A percentile compares a stretch with the other conserved stretches of the same genome.
Conservation (phyloP, 1,284 basidiomycete species). For the Cutaneotrichosporon daszewskae region DNA sequence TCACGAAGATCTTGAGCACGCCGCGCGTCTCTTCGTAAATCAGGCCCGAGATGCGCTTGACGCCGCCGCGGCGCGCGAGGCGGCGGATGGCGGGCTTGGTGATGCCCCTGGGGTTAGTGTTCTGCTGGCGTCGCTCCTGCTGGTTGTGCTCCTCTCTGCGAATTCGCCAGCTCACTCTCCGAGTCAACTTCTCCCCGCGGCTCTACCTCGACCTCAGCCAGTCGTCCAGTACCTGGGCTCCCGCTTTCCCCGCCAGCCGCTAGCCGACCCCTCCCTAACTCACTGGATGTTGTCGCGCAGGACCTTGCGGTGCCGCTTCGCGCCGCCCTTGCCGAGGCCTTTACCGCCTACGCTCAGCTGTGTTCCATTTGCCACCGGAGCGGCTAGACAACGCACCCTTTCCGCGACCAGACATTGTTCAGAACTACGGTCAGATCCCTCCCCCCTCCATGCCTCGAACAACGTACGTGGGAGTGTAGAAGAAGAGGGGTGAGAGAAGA, state of each 20-base stretch:
- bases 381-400: slow-evolving; percentile 51
- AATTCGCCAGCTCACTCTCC: too few species aligned
- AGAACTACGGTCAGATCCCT: slow-evolving; percentile 13
- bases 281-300: slow-evolving; percentile 78
- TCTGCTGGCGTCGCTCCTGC: too few species aligned
- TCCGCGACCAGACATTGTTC: slow-evolving; percentile 68
- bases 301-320: slow-evolving; percentile 80
- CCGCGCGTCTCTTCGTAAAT: slow-evolving; percentile 91
- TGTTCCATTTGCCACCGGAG: background rate
- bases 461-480: slow-evolving; percentile 8
- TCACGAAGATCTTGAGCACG: slow-evolving; percentile 66
- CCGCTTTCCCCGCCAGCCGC: too few species aligned
- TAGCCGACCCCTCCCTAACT: slow-evolving; percentile 10
- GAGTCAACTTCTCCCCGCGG: too few species aligned
- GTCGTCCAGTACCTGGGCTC: too few species aligned
- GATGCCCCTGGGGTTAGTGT: slow-evolving; percentile 51
- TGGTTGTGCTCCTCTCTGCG: background rate
- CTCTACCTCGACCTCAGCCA: too few species aligned
- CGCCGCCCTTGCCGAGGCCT: slow-evolving; percentile 79
- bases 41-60: slow-evolving; percentile 86
- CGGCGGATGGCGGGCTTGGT: slow-evolving; percentile 89
- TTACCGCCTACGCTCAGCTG: slow-evolving; percentile 51
- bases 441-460: too few species aligned
- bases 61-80: slow-evolving; percentile 90
- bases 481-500: slow-evolving; percentile 5